These are phyloP conservation scores for Bremia lactucae DNA, from an alignment of 352 stramenopile species.

Conservation along the genomic window DNA sequence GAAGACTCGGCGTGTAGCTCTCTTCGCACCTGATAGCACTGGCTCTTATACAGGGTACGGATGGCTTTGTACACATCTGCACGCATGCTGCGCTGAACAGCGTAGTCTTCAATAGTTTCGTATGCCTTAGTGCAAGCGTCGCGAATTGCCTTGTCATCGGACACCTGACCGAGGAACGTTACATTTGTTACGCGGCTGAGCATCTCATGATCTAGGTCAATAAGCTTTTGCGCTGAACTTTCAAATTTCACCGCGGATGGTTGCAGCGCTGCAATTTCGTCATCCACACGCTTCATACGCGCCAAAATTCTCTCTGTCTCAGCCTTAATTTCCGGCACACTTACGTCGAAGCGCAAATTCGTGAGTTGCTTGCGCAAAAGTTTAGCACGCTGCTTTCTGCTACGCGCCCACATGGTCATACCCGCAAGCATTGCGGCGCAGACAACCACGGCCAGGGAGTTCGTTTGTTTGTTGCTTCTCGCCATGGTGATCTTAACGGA, in stretches of 20 bases:
- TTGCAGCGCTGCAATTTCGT: constrained; percentile 46
- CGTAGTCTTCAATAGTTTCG: constrained; percentile 66
- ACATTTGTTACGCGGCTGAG: constrained; percentile 72
- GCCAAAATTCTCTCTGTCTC: constrained; percentile 53
- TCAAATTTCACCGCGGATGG: constrained; percentile 38
- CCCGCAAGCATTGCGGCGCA: constrained; percentile 36
- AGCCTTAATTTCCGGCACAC: constrained; percentile 56
- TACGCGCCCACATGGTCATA: constrained; percentile 35
- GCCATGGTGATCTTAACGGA: constrained; percentile 8
- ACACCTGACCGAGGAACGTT: constrained; percentile 80
- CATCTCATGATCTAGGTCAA: constrained; percentile 79
- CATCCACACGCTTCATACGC: constrained; percentile 61
- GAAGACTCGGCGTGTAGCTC: not conserved
- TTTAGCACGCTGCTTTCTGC: constrained; percentile 29
- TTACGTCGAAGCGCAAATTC: constrained; percentile 63
- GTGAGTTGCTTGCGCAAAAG: constrained; percentile 44
- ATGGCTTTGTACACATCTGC: constrained; percentile 78
- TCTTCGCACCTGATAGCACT: constrained; percentile 28
- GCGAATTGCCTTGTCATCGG: constrained; percentile 45
- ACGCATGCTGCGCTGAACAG: constrained; percentile 70
- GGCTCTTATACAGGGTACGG: constrained; percentile 37
- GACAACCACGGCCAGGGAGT: constrained; percentile 38
- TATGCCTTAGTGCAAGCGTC: constrained; percentile 77
- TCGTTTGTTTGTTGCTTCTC: constrained; percentile 56
- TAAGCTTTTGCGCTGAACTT: constrained; percentile 66